Percentiles rank a stretch among this genome's conserved stretches.
These are phyloP conservation scores for Nitzschia sp. DNA, from an alignment of 108 stramenopile genomes.

Conservation along the genomic window DNA sequence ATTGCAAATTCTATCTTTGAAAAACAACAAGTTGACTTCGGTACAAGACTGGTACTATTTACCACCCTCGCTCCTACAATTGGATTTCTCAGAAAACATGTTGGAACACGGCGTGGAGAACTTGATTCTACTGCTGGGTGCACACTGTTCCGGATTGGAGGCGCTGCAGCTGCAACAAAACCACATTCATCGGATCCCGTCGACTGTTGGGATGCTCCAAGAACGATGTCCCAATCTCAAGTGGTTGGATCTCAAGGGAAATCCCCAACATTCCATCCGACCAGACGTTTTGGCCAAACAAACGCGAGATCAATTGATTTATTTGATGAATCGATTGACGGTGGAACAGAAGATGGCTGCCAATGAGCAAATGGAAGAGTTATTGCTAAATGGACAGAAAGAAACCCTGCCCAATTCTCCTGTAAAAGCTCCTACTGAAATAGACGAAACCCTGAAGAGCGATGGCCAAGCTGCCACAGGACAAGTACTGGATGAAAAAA, in stretches of 20 bases:
- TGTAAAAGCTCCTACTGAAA: background rate
- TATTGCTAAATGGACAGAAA: background rate
- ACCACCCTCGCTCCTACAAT: slow-evolving; percentile 7
- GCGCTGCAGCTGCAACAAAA: slow-evolving; percentile 27
- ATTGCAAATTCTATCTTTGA: slow-evolving; percentile 21
- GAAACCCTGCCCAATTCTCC: too few species aligned
- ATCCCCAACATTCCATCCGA: slow-evolving; percentile 41
- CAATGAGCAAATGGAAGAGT: slow-evolving; percentile 1
- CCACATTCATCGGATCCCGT: slow-evolving; percentile 19
- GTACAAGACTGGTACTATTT: slow-evolving; percentile 16
- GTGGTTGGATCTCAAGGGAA: slow-evolving; percentile 33
- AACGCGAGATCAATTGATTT: slow-evolving; percentile 25
- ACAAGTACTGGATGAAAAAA: background rate
- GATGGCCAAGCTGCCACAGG: background rate
- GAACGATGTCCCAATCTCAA: slow-evolving; percentile 8
- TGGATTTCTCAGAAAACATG: slow-evolving; percentile 39
- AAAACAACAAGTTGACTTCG: slow-evolving; percentile 16
- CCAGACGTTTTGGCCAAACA: slow-evolving; percentile 22
- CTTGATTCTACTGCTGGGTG: slow-evolving; percentile 5
- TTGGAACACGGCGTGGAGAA: slow-evolving; percentile 32
- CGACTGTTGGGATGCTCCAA: slow-evolving; percentile 29
- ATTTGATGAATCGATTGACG: slow-evolving; percentile 38
- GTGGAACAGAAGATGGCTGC: background rate
- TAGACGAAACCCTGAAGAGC: too few species aligned
- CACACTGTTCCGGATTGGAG: slow-evolving; percentile 22